phyloP scores from a whole-genome alignment of 768 basidiomycete genomes.

The Cystobasidium ongulense region DNA sequence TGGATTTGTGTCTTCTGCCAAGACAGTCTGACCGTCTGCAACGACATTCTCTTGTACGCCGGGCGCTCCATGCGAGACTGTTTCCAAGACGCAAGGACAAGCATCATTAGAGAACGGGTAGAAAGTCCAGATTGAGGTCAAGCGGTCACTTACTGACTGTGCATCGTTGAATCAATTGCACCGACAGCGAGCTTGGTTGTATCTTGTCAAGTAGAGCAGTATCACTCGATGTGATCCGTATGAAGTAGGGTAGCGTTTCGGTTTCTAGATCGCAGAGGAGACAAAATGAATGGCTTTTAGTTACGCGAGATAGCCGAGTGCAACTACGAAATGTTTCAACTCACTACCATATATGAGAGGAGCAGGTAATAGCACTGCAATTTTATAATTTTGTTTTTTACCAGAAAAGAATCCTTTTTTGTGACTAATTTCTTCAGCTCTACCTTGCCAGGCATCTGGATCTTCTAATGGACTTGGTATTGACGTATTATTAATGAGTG shows the following conservation, averaged over 20 bases:
- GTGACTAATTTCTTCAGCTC: not conserved
- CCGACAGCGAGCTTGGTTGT: not conserved
- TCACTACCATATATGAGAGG: slow-evolving; percentile 24
- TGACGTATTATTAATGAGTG: not conserved
- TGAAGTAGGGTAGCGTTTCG: slow-evolving; percentile 16
- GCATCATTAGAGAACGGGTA: not conserved
- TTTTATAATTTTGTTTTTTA: slow-evolving; percentile 2
- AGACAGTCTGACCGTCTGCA: not conserved
- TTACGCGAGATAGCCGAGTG: not conserved
- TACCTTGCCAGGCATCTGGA: slow-evolving; percentile 30
- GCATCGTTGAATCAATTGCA: slow-evolving; percentile 6
- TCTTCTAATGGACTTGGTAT: slow-evolving; percentile 11
- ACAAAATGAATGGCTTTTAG: not conserved
- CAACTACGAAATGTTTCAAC: not conserved
- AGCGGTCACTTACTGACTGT: slow-evolving; percentile 2
- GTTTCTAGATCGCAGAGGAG: not conserved
- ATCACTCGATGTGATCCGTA: slow-evolving; percentile 6
- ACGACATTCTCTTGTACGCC: slow-evolving; percentile 14
- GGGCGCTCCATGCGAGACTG: slow-evolving; percentile 18
- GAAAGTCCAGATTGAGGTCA: not conserved
- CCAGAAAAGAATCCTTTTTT: slow-evolving; percentile 22
- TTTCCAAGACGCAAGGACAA: not conserved
- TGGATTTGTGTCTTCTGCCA: not conserved
- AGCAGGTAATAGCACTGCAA: slow-evolving; percentile 5
- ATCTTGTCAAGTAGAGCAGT: not conserved